Conservation (phyloP, 2,329 filamentous ascomycete genomes). For the Juglanconis sp. region DNA sequence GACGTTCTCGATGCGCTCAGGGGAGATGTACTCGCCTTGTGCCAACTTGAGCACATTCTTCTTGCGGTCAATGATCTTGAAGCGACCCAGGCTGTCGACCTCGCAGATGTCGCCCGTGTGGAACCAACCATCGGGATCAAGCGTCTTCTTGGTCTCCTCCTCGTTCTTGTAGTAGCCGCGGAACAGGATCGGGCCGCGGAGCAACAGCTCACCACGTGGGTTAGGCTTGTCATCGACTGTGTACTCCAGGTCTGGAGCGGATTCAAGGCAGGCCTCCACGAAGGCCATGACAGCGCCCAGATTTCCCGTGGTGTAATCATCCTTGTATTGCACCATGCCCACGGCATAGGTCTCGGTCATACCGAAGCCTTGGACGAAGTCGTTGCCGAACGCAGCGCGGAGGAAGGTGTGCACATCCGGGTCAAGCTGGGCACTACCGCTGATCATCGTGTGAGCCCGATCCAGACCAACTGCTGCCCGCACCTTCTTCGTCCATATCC, state of each 20-base stretch:
- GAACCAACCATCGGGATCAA: constrained; percentile 94
- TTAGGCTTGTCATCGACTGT: constrained; percentile 80
- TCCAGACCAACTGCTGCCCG: constrained; percentile 78
- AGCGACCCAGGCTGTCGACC: constrained; percentile 79
- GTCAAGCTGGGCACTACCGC: constrained; percentile 87
- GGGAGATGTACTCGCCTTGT: constrained; percentile 97
- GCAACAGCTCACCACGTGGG: constrained; percentile 83
- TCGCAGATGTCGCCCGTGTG: constrained; percentile 88
- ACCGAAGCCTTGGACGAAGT: constrained; percentile 85
- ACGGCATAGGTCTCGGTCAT: constrained; percentile 91
- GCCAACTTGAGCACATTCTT: constrained; percentile 99
- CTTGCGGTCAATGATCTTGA: constrained; percentile 91
- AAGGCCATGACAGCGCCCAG: constrained; percentile 70
- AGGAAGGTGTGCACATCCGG: constrained; percentile 86
- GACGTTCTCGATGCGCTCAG: constrained; percentile 94
- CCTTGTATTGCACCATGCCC: constrained; percentile 63
- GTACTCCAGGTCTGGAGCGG: constrained; percentile 94
- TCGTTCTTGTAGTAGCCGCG: constrained; percentile 85
- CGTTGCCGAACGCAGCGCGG: constrained; percentile 74
- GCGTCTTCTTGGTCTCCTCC: constrained; percentile 77
- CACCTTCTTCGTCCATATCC: constrained; percentile 89
- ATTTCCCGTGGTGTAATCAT: constrained; percentile 75
- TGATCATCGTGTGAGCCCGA: constrained; percentile 69
- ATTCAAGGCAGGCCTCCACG: constrained; percentile 75
- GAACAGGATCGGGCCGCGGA: constrained; percentile 80